These are phyloP conservation scores for Colletotrichum sp. DNA, from an alignment of 2,329 filamentous ascomycete genomes.

Conservation along the genomic window DNA sequence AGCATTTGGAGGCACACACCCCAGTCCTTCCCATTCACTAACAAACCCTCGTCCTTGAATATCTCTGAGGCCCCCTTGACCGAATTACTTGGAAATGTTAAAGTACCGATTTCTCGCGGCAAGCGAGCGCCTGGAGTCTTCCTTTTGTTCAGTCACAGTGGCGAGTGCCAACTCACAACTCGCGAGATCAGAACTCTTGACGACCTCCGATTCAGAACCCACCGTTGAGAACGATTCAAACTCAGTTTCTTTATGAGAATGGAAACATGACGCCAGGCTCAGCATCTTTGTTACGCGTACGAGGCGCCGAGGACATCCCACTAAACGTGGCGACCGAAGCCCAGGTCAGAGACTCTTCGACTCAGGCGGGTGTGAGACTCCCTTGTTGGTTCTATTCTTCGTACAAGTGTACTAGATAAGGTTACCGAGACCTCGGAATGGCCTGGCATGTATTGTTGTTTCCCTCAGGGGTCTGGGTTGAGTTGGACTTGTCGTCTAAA, in stretches of 20 bases:
- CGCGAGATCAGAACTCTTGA: neutral
- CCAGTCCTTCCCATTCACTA: neutral
- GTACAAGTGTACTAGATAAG: neutral
- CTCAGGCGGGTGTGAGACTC: neutral
- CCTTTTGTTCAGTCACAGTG: neutral
- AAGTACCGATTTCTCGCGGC: neutral
- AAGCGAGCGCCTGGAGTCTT: neutral
- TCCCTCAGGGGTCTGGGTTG: neutral
- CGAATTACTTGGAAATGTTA: neutral
- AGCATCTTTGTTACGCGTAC: neutral
- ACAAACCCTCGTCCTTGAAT: neutral
- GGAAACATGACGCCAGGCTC: neutral
- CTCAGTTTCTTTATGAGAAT: neutral
- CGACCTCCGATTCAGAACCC: neutral
- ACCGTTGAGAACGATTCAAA: neutral
- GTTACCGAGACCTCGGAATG: neutral
- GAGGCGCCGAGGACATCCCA: neutral
- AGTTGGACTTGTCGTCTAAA: neutral
- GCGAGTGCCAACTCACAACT: neutral
- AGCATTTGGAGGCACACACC: neutral
- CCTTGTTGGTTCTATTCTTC: neutral
- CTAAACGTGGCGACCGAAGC: neutral
- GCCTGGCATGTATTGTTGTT: neutral
- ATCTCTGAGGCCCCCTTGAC: neutral
- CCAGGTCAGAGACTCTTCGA: neutral